These are phyloP conservation scores for Syzygium aromaticum DNA, from an alignment of 345 rosid species.

Conservation along the genomic window DNA sequence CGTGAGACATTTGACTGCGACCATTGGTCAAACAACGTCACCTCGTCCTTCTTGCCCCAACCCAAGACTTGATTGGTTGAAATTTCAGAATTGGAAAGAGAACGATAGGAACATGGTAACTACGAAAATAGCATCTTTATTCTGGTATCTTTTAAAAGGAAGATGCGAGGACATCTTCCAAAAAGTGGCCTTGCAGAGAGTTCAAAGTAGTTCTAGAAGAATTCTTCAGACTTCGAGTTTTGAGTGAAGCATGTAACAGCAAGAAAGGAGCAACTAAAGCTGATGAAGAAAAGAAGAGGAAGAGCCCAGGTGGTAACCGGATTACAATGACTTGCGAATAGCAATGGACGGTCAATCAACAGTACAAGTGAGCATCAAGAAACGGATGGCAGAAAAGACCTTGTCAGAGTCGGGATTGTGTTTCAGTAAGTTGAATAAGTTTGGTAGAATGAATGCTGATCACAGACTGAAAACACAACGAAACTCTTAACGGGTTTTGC, in stretches of 20 bases:
- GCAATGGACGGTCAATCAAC: background rate
- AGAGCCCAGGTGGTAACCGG: background rate
- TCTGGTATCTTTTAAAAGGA: background rate
- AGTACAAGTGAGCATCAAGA: background rate
- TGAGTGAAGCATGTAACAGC: background rate
- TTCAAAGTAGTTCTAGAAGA: background rate
- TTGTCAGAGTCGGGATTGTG: background rate
- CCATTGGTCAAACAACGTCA: background rate
- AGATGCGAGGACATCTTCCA: background rate
- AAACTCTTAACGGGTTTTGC: background rate
- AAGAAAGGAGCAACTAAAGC: background rate
- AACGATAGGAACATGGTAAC: background rate
- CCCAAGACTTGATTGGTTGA: background rate
- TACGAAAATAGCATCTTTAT: background rate
- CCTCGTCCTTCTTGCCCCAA: background rate
- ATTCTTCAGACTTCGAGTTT: background rate
- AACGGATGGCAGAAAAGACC: background rate
- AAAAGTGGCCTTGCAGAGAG: background rate
- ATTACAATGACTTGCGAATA: background rate
- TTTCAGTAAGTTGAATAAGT: background rate
- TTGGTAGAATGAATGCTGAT: background rate
- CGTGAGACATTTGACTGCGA: background rate
- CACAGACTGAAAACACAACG: background rate
- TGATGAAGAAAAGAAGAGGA: background rate
- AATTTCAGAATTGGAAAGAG: background rate